Evolutionary conservation across 805 yeast genomes (phyloP).

Genomic region (Tetrapisispora pingtungensis): DNA sequence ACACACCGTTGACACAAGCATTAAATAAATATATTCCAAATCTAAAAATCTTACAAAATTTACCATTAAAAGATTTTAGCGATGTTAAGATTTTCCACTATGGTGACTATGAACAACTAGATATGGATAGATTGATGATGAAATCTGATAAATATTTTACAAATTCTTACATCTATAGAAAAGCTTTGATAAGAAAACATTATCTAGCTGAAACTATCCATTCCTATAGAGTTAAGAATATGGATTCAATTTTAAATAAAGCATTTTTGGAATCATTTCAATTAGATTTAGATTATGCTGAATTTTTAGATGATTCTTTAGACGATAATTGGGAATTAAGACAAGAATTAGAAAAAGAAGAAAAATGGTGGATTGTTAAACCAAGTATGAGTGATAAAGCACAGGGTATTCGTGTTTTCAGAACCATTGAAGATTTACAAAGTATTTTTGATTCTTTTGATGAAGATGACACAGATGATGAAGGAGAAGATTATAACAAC

Average conservation of each 20-base stretch:
- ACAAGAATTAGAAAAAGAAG: slow-evolving; percentile 49
- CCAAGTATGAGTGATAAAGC: slow-evolving; percentile 98
- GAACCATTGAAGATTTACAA: slow-evolving; percentile 70
- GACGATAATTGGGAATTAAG: slow-evolving; percentile 88
- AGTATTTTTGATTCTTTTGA: slow-evolving; percentile 78
- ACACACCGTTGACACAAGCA: slow-evolving; percentile 30
- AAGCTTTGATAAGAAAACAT: slow-evolving; percentile 85
- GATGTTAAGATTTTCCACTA: slow-evolving; percentile 50
- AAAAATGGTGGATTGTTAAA: slow-evolving; percentile 70
- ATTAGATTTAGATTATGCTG: slow-evolving; percentile 89
- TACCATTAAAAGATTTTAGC: slow-evolving; percentile 5
- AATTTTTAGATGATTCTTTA: slow-evolving; percentile 83
- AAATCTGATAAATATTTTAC: slow-evolving; percentile 40
- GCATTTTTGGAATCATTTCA: slow-evolving; percentile 71
- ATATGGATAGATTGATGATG: slow-evolving; percentile 50
- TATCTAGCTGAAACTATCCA: slow-evolving; percentile 78
- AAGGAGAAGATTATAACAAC: slow-evolving; percentile 21
- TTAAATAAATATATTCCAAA: slow-evolving; percentile 28
- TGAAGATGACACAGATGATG: slow-evolving; percentile 54
- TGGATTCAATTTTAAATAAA: slow-evolving; percentile 45
- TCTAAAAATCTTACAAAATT: slow-evolving; percentile 25
- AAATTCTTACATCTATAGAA: slow-evolving; percentile 79
- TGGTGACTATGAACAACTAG: slow-evolving; percentile 83
- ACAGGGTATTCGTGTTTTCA: slow-evolving; percentile 83
- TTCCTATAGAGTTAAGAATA: slow-evolving; percentile 63